A percentile compares a stretch with the other conserved stretches of the same genome.
phyloP scores from a whole-genome alignment of 2,329 filamentous ascomycete species.

The Clarireedia hainanense region DNA sequence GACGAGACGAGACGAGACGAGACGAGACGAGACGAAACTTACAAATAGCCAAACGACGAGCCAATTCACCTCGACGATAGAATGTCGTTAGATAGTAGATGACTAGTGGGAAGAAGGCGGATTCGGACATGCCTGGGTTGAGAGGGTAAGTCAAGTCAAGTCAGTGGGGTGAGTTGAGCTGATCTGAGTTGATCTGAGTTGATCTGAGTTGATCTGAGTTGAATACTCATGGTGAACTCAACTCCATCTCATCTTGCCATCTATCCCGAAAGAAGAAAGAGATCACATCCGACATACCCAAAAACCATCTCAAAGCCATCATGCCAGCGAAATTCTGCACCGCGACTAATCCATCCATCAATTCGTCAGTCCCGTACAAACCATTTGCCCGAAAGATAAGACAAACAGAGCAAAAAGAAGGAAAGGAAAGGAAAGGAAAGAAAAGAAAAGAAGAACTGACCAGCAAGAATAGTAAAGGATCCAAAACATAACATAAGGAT shows the following conservation, averaged over 20 bases:
- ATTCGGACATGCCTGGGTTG: constrained; percentile 46
- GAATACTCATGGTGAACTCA: no score
- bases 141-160: background rate
- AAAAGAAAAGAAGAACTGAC: background rate
- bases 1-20: no score
- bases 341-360: constrained; percentile 30
- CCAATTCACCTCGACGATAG: constrained; percentile 64
- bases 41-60: constrained; percentile 62
- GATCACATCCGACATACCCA: constrained; percentile 36
- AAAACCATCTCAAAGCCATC: constrained; percentile 60
- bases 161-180: background rate
- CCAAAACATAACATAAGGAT: constrained; percentile 64
- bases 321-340: constrained; percentile 56
- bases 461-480: constrained; percentile 45
- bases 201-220: no score
- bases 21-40: constrained; percentile 28
- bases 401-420: no score
- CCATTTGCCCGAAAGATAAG: no score
- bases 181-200: no score
- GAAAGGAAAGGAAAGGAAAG: no score
- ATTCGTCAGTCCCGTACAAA: background rate
- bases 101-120: constrained; percentile 62
- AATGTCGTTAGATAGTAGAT: constrained; percentile 52
- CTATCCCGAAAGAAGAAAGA: no score
- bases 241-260: no score